Conservation (phyloP, 2,329 filamentous ascomycete species). For the Botrytis porri region DNA sequence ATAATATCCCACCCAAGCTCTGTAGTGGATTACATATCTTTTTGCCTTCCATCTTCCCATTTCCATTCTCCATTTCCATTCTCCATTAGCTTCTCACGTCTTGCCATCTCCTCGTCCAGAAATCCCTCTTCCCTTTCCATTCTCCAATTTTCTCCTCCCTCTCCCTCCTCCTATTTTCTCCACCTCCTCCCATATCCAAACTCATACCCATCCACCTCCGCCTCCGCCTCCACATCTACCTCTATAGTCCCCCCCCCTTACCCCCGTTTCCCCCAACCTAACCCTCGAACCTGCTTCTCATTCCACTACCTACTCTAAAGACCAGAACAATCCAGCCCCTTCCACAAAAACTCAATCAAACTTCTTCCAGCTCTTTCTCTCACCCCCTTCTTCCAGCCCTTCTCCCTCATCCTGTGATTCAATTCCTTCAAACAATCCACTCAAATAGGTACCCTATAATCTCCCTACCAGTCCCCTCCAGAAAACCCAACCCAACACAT, state of each 20-base stretch:
- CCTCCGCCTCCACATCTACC: too few relatives aligned
- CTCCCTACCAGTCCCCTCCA: neutral
- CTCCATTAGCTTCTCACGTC: neutral
- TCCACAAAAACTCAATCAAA: too few relatives aligned
- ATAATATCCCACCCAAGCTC: neutral
- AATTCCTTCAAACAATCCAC: neutral
- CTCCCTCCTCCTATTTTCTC: fast-evolving
- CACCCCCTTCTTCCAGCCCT: neutral
- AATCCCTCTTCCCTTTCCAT: fast-evolving
- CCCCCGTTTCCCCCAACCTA: neutral
- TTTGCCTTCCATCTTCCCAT: too few relatives aligned
- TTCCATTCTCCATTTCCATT: neutral
- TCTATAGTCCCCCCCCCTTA: too few relatives aligned
- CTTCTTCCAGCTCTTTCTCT: neutral
- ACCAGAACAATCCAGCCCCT: neutral
- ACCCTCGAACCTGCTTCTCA: neutral
- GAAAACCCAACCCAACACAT: neutral
- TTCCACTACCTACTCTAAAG: neutral
- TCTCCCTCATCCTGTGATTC: neutral
- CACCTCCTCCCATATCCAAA: neutral
- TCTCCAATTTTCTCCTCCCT: neutral
- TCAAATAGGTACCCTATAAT: neutral
- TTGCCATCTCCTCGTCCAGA: neutral
- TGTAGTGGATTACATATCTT: neutral
- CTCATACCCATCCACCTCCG: too few relatives aligned